These are phyloP conservation scores for Venturia aucupariae DNA, from an alignment of 2,329 filamentous ascomycete genomes.

Conservation along the genomic window DNA sequence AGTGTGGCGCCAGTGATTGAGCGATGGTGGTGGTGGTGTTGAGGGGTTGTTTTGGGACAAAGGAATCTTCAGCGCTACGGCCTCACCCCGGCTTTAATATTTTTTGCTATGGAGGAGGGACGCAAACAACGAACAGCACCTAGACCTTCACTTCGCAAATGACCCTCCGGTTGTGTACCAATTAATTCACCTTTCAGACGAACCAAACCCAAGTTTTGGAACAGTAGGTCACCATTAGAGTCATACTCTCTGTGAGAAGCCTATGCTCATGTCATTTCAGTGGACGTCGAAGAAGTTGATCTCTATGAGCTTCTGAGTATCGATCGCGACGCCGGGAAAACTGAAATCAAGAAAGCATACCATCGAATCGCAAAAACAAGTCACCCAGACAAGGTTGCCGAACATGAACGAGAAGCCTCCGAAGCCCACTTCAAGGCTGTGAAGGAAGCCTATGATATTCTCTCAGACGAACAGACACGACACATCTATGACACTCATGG, in stretches of 20 bases:
- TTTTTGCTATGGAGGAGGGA: background rate
- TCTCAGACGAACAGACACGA: slow-evolving; percentile 90
- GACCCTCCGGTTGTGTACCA: background rate
- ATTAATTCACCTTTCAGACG: background rate
- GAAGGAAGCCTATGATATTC: slow-evolving; percentile 94
- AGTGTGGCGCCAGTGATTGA: background rate
- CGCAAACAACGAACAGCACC: background rate
- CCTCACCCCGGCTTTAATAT: background rate
- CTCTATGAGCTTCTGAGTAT: slow-evolving; percentile 63
- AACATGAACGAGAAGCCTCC: slow-evolving; percentile 72
- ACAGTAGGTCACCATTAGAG: background rate
- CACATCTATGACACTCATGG: slow-evolving; percentile 86
- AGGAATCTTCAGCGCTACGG: background rate
- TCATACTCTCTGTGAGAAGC: background rate
- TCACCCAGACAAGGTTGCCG: slow-evolving; percentile 92
- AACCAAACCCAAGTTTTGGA: background rate
- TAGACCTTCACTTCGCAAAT: background rate
- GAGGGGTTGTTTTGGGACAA: background rate
- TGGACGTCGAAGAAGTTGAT: slow-evolving; percentile 5
- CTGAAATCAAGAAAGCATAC: slow-evolving; percentile 69
- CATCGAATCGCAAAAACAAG: slow-evolving; percentile 59
- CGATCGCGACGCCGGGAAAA: slow-evolving; percentile 58
- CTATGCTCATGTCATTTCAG: background rate
- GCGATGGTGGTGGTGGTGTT: background rate
- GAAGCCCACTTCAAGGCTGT: slow-evolving; percentile 90